Evolutionary conservation across 2,329 filamentous ascomycete genomes (phyloP), one percentile per base, ranked within the genome.

Genomic region (Xylaria sp.): DNA sequence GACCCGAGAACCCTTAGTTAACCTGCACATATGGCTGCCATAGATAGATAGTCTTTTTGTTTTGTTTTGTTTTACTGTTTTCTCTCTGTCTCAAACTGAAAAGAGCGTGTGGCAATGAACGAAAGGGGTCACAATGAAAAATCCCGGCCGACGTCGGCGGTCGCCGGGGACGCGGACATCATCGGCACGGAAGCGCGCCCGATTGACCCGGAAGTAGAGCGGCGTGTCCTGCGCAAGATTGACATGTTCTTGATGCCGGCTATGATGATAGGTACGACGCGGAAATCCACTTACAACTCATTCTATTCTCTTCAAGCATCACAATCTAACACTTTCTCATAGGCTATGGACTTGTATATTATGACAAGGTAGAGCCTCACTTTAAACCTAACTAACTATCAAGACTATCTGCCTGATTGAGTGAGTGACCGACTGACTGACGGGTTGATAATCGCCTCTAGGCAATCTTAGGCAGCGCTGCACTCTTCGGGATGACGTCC

Each of bases 401-500:
- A 43, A 15, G 15, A 54, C 33, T 13, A 3, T 28, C 57, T 55
- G 52, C 18, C 6, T 46, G 41, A 5, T 46, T 46, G 41, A 43
- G 39, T 43, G 39, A 43, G 39, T 13, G 10, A 43, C 5, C 5
- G 39, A 46, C 41, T 46, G 18, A 46, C 15, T 15, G 5, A 43
- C 18, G 41, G 18, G 15, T 36, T 36, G 6, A 54, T 59, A 18
- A 43, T 43, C 20, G 9, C 43, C 1, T 60, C 6, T 56, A 91
- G 83, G 91, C 92, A 8, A 94, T 94, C 70, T 83, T 94, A 2
- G 92, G 92, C 20, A 89, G 88, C 28, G 91, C 92, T 0, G 89
- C 86, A 1, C 86, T 94, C 13, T 93, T 94, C 76, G 92, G 92
- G 71, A 93, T 94, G 91, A 93, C 91, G 0, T 81, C 82, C 2